These are phyloP conservation scores for Cordia subcordata DNA, from an alignment of 257 asterid species.

Conservation along the genomic window DNA sequence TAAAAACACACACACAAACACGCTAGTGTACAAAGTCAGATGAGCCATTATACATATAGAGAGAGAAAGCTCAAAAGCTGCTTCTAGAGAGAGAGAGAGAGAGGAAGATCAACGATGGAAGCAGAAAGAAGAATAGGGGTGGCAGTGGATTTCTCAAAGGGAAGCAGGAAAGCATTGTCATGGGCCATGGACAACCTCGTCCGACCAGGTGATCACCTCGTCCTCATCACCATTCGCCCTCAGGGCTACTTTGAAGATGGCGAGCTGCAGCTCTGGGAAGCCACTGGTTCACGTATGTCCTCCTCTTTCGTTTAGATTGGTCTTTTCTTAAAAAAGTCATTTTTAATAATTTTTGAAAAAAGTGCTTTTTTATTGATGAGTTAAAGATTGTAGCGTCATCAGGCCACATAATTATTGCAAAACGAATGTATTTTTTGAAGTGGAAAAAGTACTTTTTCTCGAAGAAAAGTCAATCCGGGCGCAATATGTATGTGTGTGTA, in stretches of 20 bases:
- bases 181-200: slow-evolving; percentile 70
- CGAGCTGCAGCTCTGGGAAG: slow-evolving; percentile 92
- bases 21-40: not conserved
- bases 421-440: too few relatives aligned
- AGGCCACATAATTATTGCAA: too few relatives aligned
- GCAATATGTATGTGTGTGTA: too few relatives aligned
- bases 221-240: slow-evolving; percentile 61
- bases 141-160: slow-evolving; percentile 79
- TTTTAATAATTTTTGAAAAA: too few relatives aligned
- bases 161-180: slow-evolving; percentile 67
- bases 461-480: too few relatives aligned
- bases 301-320: too few relatives aligned
- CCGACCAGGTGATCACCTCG: slow-evolving; percentile 68
- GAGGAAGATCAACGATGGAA: slow-evolving; percentile 32
- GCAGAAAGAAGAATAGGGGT: slow-evolving; percentile 65
- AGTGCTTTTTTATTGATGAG: not conserved
- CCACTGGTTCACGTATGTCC: slow-evolving; percentile 97
- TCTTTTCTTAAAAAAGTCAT: not conserved
- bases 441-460: too few relatives aligned
- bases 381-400: too few relatives aligned
- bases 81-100: slow-evolving; percentile 7
- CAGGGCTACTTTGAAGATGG: slow-evolving; percentile 66
- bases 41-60: not conserved
- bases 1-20: not conserved
- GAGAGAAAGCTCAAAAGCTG: slow-evolving; percentile 6